A percentile compares a stretch with the other conserved stretches of the same genome.
Conservation (phyloP, 352 stramenopile genomes). For the Elongisporangium anandrum region DNA sequence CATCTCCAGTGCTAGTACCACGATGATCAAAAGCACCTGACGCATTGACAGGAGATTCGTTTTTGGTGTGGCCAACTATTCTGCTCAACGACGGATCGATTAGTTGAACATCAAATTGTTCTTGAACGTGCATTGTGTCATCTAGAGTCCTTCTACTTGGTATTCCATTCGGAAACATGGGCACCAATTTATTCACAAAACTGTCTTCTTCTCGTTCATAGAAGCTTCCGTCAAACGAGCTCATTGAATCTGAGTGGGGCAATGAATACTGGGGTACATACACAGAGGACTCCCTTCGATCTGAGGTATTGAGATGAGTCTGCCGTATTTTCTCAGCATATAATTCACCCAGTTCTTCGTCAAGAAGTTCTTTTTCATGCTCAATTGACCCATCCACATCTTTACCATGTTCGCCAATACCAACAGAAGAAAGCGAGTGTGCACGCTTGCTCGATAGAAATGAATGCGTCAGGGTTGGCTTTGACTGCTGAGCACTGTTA, state of each 20-base stretch:
- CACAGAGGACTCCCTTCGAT: slow-evolving; percentile 10
- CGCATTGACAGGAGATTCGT: neutral
- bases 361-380: neutral
- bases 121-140: neutral
- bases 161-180: slow-evolving; percentile 41
- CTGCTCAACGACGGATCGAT: slow-evolving; percentile 27
- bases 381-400: neutral
- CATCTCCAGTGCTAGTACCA: neutral
- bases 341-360: neutral
- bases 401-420: neutral
- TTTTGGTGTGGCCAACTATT: slow-evolving; percentile 6
- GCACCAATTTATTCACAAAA: slow-evolving; percentile 56
- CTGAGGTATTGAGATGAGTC: slow-evolving; percentile 6
- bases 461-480: neutral
- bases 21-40: neutral
- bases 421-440: neutral
- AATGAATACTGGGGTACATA: slow-evolving; percentile 46
- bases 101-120: slow-evolving; percentile 34
- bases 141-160: neutral
- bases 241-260: slow-evolving; percentile 53
- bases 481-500: neutral
- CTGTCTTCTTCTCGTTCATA: slow-evolving; percentile 24
- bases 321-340: slow-evolving; percentile 23
- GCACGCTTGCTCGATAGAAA: neutral
- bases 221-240: slow-evolving; percentile 54